Base-by-base conservation (phyloP, 768 basidiomycete species). In the Mrakia frigida region DNA sequence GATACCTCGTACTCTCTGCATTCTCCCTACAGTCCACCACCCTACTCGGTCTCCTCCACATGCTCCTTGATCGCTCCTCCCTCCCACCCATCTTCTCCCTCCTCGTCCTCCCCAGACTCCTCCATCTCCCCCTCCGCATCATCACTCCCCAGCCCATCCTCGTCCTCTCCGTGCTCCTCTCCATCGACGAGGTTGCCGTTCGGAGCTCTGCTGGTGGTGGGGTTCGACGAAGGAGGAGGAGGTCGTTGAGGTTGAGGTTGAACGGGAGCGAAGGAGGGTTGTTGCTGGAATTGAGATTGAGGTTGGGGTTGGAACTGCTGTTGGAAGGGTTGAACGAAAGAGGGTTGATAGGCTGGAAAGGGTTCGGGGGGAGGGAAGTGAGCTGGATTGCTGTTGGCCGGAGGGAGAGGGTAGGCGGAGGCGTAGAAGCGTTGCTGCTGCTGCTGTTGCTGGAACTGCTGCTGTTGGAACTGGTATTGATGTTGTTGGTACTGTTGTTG, bases 41-140 rank as follows among this genome's bases (percentile, higher is more conserved):
- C n/a, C 67, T 37, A 13, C 31, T 68, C 67, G 6, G 43, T 43
- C 11, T 68, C 67, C 63, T 65, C 63, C 63, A 65, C 63, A 33
- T 65, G 33, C 63, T 65, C 63, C 63, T 65, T 41, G 33, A 65
- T 65, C 63, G 23, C 39, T 65, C 63, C 39, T 65, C 43, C 35
- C 67, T 53, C 52, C 52, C 52, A 53, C 52, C 52, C 52, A 21
- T 21, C 52, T 10, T 53, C 52, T 16, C 52, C 52, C 52, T 53
- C 52, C 23, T n/a, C 52, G 16, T 53, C 52, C 6, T 53, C 52
- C 21, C 25, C 52, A 0, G 18, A 21, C 21, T 53, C 52, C 52
- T 53, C 52, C 52, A 53, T 25, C 21, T 53, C 52, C 16, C 52
- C 52, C 16, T 53, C 52, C 11, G 52, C 52, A n/a, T 53, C 52